Evolutionary conservation across 306 rosid genomes (phyloP).

Genomic region (Ormosia emarginata): DNA sequence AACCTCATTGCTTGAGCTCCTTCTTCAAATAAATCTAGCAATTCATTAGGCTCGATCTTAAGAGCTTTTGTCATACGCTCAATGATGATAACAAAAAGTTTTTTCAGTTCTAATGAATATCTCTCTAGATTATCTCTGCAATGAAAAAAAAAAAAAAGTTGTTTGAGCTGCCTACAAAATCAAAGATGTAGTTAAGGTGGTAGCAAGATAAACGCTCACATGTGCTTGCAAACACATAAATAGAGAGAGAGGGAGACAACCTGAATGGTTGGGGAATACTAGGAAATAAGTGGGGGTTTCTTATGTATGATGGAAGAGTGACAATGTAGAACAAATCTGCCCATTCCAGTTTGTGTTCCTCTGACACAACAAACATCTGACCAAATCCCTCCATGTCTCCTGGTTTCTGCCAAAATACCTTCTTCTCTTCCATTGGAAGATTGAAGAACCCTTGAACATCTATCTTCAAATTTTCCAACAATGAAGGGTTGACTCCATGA

Average conservation of each 20-base stretch:
- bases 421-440: constrained; percentile 11
- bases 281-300: constrained; percentile 15
- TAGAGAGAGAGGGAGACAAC: background rate
- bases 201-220: background rate
- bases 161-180: background rate
- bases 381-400: constrained; percentile 30
- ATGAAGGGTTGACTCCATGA: background rate
- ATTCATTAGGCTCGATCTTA: constrained; percentile 19
- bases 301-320: constrained; percentile 17
- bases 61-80: constrained; percentile 33
- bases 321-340: constrained; percentile 3
- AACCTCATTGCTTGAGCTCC: constrained; percentile 36
- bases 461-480: background rate
- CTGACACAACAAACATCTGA: constrained; percentile 5
- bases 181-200: background rate
- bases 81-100: constrained; percentile 2
- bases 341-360: constrained; percentile 23
- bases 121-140: background rate
- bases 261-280: constrained; percentile 18
- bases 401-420: background rate
- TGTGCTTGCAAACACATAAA: too few relatives aligned
- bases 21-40: constrained; percentile 21
- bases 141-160: background rate
- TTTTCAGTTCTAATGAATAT: constrained; percentile 26
- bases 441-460: background rate